A percentile compares a stretch with the other conserved stretches of the same genome.
Evolutionary conservation across 169 alveolate genomes (phyloP).

Genomic region (Plasmodium billcollinsi): DNA sequence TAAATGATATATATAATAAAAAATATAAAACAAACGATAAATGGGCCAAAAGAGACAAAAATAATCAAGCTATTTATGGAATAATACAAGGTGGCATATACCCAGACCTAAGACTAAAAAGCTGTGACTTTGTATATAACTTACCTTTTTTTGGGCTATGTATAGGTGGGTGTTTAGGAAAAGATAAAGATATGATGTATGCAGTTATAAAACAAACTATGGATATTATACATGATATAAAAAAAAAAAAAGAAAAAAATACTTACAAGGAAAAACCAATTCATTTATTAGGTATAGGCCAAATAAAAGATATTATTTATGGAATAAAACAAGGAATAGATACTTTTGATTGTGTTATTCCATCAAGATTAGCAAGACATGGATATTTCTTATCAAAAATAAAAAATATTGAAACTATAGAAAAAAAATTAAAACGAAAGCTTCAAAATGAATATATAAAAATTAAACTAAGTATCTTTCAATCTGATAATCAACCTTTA

Average conservation of each 20-base stretch:
- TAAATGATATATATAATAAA: slow-evolving; percentile 34
- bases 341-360: slow-evolving; percentile 99
- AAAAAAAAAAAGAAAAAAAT: background rate
- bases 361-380: slow-evolving; percentile 98
- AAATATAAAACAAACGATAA: slow-evolving; percentile 21
- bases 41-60: slow-evolving; percentile 77
- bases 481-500: slow-evolving; percentile 89
- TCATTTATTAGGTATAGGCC: slow-evolving; percentile 99
- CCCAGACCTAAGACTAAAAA: slow-evolving; percentile 87
- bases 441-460: slow-evolving; percentile 46
- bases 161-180: slow-evolving; percentile 97
- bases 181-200: slow-evolving; percentile 64
- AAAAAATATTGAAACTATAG: slow-evolving; percentile 75
- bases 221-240: slow-evolving; percentile 52
- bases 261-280: slow-evolving; percentile 86
- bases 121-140: slow-evolving; percentile 81
- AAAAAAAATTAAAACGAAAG: slow-evolving; percentile 6
- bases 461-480: slow-evolving; percentile 29
- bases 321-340: slow-evolving; percentile 99
- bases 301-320: slow-evolving; percentile 96
- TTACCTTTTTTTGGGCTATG: slow-evolving; percentile 97
- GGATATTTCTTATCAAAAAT: slow-evolving; percentile 93
- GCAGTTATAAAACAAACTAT: slow-evolving; percentile 67
- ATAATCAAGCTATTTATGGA: slow-evolving; percentile 96
- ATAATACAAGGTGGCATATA: slow-evolving; percentile 98